Base-by-base conservation (phyloP, 352 stramenopile genomes). In the Hyaloperonospora brassicae region DNA sequence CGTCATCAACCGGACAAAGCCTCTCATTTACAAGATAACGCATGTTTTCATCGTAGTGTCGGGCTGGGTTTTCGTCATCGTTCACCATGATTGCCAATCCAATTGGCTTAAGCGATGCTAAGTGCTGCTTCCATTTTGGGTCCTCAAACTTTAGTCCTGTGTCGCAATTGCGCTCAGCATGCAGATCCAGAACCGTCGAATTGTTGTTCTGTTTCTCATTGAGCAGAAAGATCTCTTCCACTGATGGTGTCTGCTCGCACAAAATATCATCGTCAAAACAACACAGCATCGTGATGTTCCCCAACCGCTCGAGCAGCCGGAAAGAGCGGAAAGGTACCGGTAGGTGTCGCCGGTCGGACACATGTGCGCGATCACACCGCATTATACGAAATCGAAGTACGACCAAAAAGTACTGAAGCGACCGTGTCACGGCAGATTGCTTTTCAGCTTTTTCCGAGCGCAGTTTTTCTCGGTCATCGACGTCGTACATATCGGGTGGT, bases 261-360 rank as follows among this genome's bases (percentile, higher is more conserved):
- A 94, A 52, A 34, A 94, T 84, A 55, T 94, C 84, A 17, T 92
- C 84, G 47, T 94, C 84, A 46, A 92, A 92, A 53, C 84, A 92
- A 62, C 84, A 94, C 1, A 94, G 63, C 84, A 94, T 92, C 13
- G 81, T 94, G 23, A 82, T 85, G 61, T 79, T 92, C 0, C 84
- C 84, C 13, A 94, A 66, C 0, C 84, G 76, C 38, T 94, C 84
- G 0, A 94, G 63, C 9, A 94, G 56, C 2, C 84, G 79, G 31
- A 93, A 91, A 5, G 76, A 86, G 0, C 76, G 75, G 21, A 91
- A 87, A 9, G 81, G 81, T 8, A 91, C 68, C 12, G 75, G 63
- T 14, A 90, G 52, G 22, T 68, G 67, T 0, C 60, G 55, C 0
- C 61, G 62, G 7, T 72, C 50, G 13, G 64, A 76, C 13, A 70